Conservation (phyloP, 305 asterid genomes). For the Fraxinus paxiana region DNA sequence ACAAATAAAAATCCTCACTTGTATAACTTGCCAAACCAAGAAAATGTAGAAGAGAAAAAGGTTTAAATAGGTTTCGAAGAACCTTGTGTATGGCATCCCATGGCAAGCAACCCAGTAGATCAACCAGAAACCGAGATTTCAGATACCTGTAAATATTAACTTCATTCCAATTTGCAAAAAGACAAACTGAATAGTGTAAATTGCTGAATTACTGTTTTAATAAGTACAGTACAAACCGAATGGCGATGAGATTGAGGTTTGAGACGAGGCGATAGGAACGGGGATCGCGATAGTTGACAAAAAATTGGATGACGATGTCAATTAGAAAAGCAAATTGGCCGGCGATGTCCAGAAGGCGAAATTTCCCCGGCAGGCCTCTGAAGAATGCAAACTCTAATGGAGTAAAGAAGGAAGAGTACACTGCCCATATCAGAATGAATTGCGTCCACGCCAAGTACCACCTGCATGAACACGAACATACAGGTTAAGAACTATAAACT, state of each 20-base stretch:
- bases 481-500: not conserved
- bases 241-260: constrained; percentile 47
- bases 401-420: constrained; percentile 70
- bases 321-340: constrained; percentile 62
- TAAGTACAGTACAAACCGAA: constrained; percentile 32
- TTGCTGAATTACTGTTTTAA: not conserved
- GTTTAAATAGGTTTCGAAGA: not conserved
- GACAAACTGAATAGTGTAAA: not conserved
- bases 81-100: constrained; percentile 73
- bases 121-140: constrained; percentile 51
- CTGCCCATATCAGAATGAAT: constrained; percentile 65
- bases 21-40: not conserved
- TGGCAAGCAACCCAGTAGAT: constrained; percentile 65
- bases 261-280: constrained; percentile 45
- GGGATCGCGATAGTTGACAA: constrained; percentile 48
- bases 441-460: constrained; percentile 53
- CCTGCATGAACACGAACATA: constrained; percentile 31
- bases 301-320: constrained; percentile 51
- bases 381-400: constrained; percentile 69
- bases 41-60: not conserved
- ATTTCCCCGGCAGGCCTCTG: constrained; percentile 56
- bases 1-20: not conserved
- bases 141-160: constrained; percentile 39
- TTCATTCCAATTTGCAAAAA: not conserved
- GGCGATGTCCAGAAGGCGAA: constrained; percentile 57